Percentiles rank a stretch among this genome's conserved stretches.
Conservation (phyloP, 768 basidiomycete species). For the Kwoniella europaea region DNA sequence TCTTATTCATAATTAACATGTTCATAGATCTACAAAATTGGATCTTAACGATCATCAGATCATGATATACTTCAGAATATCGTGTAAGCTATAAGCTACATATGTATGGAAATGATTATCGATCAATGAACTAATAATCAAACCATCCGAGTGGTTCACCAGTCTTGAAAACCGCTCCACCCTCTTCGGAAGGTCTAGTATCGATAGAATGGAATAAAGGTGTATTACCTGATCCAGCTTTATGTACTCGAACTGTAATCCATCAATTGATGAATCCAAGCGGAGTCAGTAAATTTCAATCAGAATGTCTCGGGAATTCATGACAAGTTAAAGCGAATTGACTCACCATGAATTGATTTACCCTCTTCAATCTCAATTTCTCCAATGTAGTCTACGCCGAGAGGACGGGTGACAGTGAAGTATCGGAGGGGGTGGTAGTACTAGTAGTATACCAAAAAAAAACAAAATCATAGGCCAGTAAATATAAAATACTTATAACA, state of each 20-base stretch:
- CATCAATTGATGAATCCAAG: no score
- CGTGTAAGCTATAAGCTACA: background rate
- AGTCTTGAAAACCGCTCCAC: conserved; percentile 53
- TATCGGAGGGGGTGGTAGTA: conserved; percentile 54
- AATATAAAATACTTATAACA: no score
- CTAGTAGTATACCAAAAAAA: background rate
- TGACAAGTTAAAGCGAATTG: no score
- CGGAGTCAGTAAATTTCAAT: no score
- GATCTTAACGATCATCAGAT: no score
- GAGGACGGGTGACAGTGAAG: conserved; percentile 49
- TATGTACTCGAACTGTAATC: conserved; percentile 43
- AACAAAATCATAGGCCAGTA: no score
- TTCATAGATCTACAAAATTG: no score
- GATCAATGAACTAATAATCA: conserved; percentile 33
- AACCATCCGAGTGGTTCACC: conserved; percentile 52
- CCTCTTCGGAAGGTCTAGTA: conserved; percentile 52
- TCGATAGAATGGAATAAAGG: conserved; percentile 55
- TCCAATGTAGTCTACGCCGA: conserved; percentile 53
- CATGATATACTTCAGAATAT: no score
- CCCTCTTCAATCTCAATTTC: conserved; percentile 56
- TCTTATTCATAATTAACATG: no score
- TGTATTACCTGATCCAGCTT: conserved; percentile 30
- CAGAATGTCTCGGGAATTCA: no score
- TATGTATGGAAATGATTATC: no score
- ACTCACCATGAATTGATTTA: conserved; percentile 54